A percentile compares a stretch with the other conserved stretches of the same genome.
Conservation (phyloP, 257 asterid genomes). For the Linderniella brevidens region DNA sequence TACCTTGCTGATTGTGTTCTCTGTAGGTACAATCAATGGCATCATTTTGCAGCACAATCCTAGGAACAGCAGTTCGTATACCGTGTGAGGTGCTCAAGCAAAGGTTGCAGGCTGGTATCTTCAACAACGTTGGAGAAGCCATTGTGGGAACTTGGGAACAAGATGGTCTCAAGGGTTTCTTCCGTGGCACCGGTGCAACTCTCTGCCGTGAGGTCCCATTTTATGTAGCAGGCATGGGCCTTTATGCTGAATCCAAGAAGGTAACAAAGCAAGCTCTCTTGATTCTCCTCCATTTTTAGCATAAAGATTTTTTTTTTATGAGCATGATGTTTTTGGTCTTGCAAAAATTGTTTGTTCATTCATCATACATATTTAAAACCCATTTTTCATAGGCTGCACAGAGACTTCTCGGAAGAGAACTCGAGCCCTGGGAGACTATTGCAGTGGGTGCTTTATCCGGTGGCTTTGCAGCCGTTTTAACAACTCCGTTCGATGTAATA, state of each 20-base stretch:
- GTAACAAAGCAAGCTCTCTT: slow-evolving; percentile 15
- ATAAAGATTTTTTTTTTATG: background rate
- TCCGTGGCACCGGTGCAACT: slow-evolving; percentile 97
- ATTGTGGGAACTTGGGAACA: slow-evolving; percentile 69
- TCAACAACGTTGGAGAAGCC: slow-evolving; percentile 70
- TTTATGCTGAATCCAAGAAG: slow-evolving; percentile 94
- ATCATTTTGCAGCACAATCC: slow-evolving; percentile 74
- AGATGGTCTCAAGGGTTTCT: slow-evolving; percentile 78
- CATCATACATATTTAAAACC: no score
- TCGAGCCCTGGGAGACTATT: slow-evolving; percentile 90
- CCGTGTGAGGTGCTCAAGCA: slow-evolving; percentile 94
- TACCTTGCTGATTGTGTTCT: background rate
- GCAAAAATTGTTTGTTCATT: no score
- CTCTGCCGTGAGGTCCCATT: slow-evolving; percentile 88
- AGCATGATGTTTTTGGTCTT: background rate
- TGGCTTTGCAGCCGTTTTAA: slow-evolving; percentile 70
- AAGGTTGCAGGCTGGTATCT: slow-evolving; percentile 83
- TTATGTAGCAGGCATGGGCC: slow-evolving; percentile 93
- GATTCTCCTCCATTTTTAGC: background rate
- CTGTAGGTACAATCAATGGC: slow-evolving; percentile 73
- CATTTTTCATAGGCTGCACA: slow-evolving; percentile 40
- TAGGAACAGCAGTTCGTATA: slow-evolving; percentile 84
- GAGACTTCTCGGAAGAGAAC: slow-evolving; percentile 54
- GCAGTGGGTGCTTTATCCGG: slow-evolving; percentile 90
- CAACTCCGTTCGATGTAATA: slow-evolving; percentile 93